Base-by-base conservation (phyloP, 345 rosid genomes). In the Lumnitzera littorea region DNA sequence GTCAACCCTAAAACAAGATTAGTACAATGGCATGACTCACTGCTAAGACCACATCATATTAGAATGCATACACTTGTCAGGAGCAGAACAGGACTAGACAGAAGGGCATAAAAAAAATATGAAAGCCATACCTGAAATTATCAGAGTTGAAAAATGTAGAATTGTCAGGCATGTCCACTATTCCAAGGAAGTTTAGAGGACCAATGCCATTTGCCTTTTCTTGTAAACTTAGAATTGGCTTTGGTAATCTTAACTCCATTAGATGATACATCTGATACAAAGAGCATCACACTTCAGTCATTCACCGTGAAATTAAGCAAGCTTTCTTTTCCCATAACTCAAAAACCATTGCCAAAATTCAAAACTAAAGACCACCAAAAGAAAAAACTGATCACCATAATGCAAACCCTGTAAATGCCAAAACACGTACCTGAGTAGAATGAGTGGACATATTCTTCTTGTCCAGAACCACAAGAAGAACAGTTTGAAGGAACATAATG, bases 81-180 rank as follows among this genome's bases (percentile, higher is more conserved):
- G 41, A 11, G 4, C 36, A 15, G 23, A 23, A 62, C 56, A 50
- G 51, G 25, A 50, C 15, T 48, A 14, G 51, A 46, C 50, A 24
- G 51, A 57, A 8, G 15, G 15, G 11, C 11, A 41, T 29, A 24
- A 23, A 46, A 13, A 56, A 50, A 54, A n/a, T 13, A 27, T 43
- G 47, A 11, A 46, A 53, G 15, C 54, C 17, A 11, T 11, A 92
- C 97, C 95, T 88, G 79, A 94, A 94, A 66, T 71, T 58, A 73
- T 88, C 85, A 10, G 99, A 84, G 72, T 77, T 71, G 74, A 90
- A 94, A 80, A 71, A 82, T 4, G 82, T 62, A 12, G 83, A 67
- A 31, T 86, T 80, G 48, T 86, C 86, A 12, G 88, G 78, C 83
- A 76, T 68, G 67, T 75, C 79, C 87, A 86, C 78, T 59, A 88